Percentiles rank a stretch among this genome's conserved stretches.
These are phyloP conservation scores for Albophoma yamanashiensis DNA, from an alignment of 2,329 filamentous ascomycete species.

Conservation along the genomic window DNA sequence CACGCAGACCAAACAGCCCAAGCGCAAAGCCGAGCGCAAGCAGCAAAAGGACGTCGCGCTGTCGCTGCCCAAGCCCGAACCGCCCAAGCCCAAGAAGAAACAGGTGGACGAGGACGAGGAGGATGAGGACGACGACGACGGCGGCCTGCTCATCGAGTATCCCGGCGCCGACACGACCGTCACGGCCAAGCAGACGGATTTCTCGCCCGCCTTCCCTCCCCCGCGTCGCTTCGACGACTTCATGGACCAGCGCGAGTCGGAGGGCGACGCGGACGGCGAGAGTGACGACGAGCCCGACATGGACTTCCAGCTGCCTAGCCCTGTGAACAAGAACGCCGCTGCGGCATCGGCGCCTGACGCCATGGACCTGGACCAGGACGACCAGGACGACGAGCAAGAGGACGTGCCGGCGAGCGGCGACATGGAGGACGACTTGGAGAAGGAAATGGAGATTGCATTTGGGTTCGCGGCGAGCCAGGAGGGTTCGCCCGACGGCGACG, in stretches of 20 bases:
- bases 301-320: constrained; percentile 43
- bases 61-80: constrained; percentile 20
- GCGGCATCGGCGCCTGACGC: constrained; percentile 16
- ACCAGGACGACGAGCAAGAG: constrained; percentile 13
- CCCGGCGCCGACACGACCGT: constrained; percentile 34
- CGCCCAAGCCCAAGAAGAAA: constrained; percentile 17
- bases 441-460: constrained; percentile 39
- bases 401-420: constrained; percentile 18
- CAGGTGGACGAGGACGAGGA: constrained; percentile 35
- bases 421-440: constrained; percentile 31
- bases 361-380: constrained; percentile 15
- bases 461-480: constrained; percentile 41
- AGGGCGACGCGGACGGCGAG: constrained; percentile 36
- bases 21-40: constrained; percentile 16
- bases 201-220: constrained; percentile 37
- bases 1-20: constrained; percentile 7
- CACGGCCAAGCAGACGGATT: constrained; percentile 24
- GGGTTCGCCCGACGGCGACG: constrained; percentile 40
- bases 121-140: constrained; percentile 45
- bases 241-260: constrained; percentile 32
- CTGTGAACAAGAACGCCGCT: constrained; percentile 29
- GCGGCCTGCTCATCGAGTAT: constrained; percentile 48
- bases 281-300: constrained; percentile 36
- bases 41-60: constrained; percentile 25
- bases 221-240: constrained; percentile 44